Conservation (phyloP, 306 rosid species). For the Datisca glomerata region DNA sequence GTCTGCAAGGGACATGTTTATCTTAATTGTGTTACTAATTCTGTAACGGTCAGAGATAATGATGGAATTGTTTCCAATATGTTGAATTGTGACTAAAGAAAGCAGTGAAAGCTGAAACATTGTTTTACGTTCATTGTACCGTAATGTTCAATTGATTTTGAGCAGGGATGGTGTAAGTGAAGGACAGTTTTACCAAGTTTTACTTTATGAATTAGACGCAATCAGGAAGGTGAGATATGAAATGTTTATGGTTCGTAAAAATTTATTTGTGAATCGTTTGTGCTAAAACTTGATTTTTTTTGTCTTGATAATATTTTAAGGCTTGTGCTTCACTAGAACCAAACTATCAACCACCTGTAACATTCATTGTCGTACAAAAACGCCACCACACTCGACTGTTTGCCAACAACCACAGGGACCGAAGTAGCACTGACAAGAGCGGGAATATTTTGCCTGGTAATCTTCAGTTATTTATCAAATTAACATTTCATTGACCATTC, state of each 20-base stretch:
- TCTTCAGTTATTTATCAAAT: conserved; percentile 8
- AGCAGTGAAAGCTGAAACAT: too few species aligned
- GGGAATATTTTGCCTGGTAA: conserved; percentile 86
- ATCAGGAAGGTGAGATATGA: conserved; percentile 62
- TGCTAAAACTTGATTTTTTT: neutral
- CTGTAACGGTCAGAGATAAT: too few species aligned
- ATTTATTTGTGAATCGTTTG: neutral
- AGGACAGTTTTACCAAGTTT: conserved; percentile 89
- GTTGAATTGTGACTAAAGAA: too few species aligned
- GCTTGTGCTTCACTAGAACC: conserved; percentile 93
- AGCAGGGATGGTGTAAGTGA: conserved; percentile 92
- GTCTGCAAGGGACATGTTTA: too few species aligned
- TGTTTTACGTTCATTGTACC: too few species aligned
- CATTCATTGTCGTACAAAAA: conserved; percentile 87
- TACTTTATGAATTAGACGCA: conserved; percentile 82
- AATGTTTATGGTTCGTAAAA: neutral
- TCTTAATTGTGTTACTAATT: too few species aligned
- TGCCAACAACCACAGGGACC: conserved; percentile 67
- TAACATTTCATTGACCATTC: neutral
- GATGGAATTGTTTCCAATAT: too few species aligned
- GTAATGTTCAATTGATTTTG: conserved; percentile 15
- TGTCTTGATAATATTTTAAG: conserved; percentile 18
- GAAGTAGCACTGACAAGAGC: conserved; percentile 68
- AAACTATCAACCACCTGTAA: conserved; percentile 90
- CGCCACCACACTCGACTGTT: conserved; percentile 89